Evolutionary conservation across 805 yeast species (phyloP).

Genomic region (Monosporozyma aquatica): DNA sequence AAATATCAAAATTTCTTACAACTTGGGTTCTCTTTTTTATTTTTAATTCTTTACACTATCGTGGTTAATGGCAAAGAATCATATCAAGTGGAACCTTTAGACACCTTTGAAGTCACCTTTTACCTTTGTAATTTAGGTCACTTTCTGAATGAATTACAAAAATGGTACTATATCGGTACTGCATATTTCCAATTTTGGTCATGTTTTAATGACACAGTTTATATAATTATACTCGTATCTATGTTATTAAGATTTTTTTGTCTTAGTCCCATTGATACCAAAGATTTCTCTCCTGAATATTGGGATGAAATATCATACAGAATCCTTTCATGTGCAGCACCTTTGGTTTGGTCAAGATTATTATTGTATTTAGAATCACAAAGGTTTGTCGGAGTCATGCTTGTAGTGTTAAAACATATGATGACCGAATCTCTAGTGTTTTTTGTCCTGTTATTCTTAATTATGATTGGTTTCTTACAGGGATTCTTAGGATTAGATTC

Average conservation of each 20-base stretch:
- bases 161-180: slow-evolving; percentile 68
- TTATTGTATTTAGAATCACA: slow-evolving; percentile 69
- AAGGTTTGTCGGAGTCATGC: slow-evolving; percentile 79
- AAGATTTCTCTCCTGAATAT: slow-evolving; percentile 20
- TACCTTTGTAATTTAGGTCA: slow-evolving; percentile 61
- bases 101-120: slow-evolving; percentile 45
- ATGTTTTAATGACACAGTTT: slow-evolving; percentile 65
- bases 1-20: slow-evolving; percentile 69
- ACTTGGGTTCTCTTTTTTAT: slow-evolving; percentile 55
- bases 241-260: slow-evolving; percentile 43
- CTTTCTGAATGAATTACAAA: slow-evolving; percentile 56
- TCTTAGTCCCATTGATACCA: slow-evolving; percentile 20
- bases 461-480: slow-evolving; percentile 73
- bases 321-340: slow-evolving; percentile 70
- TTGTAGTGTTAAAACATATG: slow-evolving; percentile 76
- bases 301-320: slow-evolving; percentile 57
- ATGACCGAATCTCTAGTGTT: slow-evolving; percentile 81
- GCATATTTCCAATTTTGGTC: slow-evolving; percentile 71
- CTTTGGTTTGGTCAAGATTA: slow-evolving; percentile 77
- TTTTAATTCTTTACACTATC: slow-evolving; percentile 53
- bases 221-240: slow-evolving; percentile 43
- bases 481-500: slow-evolving; percentile 83
- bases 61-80: slow-evolving; percentile 47
- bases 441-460: slow-evolving; percentile 61
- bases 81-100: slow-evolving; percentile 29